Conservation (phyloP, 345 rosid species). For the Stellera chamaejasme region DNA sequence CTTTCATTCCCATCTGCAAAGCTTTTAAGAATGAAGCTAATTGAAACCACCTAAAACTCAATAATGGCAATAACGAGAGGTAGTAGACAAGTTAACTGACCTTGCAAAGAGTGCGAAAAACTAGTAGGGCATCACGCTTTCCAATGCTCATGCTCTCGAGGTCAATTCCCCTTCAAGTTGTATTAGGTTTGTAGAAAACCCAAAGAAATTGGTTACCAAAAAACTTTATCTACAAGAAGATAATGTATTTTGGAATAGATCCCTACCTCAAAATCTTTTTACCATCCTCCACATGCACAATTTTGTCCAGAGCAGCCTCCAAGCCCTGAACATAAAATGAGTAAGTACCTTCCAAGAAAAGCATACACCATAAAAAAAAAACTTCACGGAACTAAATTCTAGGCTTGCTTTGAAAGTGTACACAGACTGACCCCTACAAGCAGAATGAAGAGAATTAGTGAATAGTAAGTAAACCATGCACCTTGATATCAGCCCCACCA, state of each 20-base stretch:
- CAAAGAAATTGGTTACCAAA: not conserved
- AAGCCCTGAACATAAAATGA: constrained; percentile 43
- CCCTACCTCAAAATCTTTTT: constrained; percentile 72
- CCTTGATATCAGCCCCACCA: constrained; percentile 98
- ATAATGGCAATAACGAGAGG: constrained; percentile 17
- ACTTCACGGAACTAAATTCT: constrained; percentile 6
- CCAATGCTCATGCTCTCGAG: constrained; percentile 94
- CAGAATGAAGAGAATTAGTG: not conserved
- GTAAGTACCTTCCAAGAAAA: constrained; percentile 6
- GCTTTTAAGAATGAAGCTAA: constrained; percentile 7
- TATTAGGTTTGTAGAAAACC: constrained; percentile 2
- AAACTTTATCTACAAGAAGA: constrained; percentile 5
- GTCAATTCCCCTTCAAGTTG: constrained; percentile 62
- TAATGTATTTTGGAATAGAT: constrained; percentile 9
- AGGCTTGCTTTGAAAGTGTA: not conserved
- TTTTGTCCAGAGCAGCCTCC: constrained; percentile 98
- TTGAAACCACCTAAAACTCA: constrained; percentile 13
- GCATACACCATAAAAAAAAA: not conserved
- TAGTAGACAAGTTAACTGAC: constrained; percentile 31
- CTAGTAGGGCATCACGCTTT: constrained; percentile 88
- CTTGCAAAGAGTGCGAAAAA: constrained; percentile 98
- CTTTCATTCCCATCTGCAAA: constrained; percentile 97
- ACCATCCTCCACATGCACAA: constrained; percentile 94
- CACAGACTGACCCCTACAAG: not conserved
- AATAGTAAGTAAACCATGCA: constrained; percentile 11